phyloP scores from a whole-genome alignment of 345 rosid genomes.

The Ricinus communis region DNA sequence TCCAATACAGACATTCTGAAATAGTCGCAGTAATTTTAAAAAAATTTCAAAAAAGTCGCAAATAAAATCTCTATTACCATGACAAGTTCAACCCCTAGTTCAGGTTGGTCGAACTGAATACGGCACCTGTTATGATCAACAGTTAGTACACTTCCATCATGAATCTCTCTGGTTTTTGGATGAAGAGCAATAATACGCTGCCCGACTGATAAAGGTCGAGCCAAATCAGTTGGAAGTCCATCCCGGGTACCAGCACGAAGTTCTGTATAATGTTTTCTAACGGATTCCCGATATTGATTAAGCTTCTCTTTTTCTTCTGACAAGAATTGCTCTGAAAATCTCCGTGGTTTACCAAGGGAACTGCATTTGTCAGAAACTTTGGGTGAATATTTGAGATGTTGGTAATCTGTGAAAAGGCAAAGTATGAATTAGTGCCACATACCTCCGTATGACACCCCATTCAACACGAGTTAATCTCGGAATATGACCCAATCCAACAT shows the following conservation, averaged over 20 bases:
- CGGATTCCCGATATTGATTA: conserved; percentile 82
- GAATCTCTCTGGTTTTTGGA: conserved; percentile 82
- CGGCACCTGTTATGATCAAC: conserved; percentile 79
- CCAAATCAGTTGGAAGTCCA: conserved; percentile 92
- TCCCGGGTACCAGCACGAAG: conserved; percentile 75
- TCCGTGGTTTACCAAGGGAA: conserved; percentile 96
- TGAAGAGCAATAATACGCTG: conserved; percentile 83
- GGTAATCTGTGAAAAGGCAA: background rate
- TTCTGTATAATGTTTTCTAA: conserved; percentile 77
- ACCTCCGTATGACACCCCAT: conserved; percentile 99
- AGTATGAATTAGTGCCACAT: conserved; percentile 13
- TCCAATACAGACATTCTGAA: background rate
- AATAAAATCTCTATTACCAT: conserved; percentile 44
- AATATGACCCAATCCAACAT: conserved; percentile 92
- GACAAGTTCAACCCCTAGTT: conserved; percentile 88
- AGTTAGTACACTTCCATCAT: conserved; percentile 87
- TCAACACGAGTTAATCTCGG: conserved; percentile 93
- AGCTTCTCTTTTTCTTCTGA: conserved; percentile 87
- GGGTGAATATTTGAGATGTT: background rate
- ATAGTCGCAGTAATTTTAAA: background rate
- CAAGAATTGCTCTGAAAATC: conserved; percentile 84
- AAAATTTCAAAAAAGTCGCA: conserved; percentile 6
- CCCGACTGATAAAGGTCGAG: conserved; percentile 85
- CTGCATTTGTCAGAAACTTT: conserved; percentile 43
- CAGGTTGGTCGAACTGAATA: conserved; percentile 75